Evolutionary conservation across 768 basidiomycete genomes (phyloP), one percentile per base, ranked within the genome.

Genomic region (Amylocystis lapponica): DNA sequence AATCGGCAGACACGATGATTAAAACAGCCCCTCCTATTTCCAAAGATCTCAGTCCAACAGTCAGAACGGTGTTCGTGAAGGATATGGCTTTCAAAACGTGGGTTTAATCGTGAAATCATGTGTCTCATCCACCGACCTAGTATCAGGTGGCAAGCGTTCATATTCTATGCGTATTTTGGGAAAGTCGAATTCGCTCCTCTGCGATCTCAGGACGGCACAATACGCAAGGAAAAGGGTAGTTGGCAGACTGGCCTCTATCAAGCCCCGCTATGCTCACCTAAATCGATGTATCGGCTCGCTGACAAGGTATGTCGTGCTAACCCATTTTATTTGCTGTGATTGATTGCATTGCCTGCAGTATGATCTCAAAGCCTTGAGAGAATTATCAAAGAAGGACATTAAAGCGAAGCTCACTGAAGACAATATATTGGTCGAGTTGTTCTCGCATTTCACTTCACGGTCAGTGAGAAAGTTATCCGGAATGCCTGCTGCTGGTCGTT

Each of bases 201-300:
- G 4, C 13, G 27, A 22, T 33, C 37, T 4, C 41, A 23, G 20
- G 21, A 12, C 5, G 26, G 11, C 10, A 10, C 4, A 4, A 10
- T 14, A 14, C 22, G 4, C 4, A 26, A 26, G 14, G 21, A 23
- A 4, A 21, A 25, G 8, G 14, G 41, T 14, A 31, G 21, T 11
- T 17, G 20, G 27, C 12, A 44, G 13, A 17, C n/a, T 9, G 20
- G 30, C 14, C 19, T 34, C 20, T 29, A 6, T 20, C 20, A 37
- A n/a, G 42, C 16, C 14, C 6, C 40, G 5, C 17, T 9, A 11
- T 27, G 27, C 8, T 48, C 47, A 8, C 42, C 47, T 12, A 48
- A 48, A 29, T 48, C 47, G n/a, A 44, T 48, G 27, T 48, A 48
- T 23, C 47, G 47, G 6, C 35, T 48, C 5, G 47, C 47, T 27